Evolutionary conservation across 257 asterid species (phyloP), one percentile per base, ranked within the genome.

Genomic region (Nemophila menziesii): DNA sequence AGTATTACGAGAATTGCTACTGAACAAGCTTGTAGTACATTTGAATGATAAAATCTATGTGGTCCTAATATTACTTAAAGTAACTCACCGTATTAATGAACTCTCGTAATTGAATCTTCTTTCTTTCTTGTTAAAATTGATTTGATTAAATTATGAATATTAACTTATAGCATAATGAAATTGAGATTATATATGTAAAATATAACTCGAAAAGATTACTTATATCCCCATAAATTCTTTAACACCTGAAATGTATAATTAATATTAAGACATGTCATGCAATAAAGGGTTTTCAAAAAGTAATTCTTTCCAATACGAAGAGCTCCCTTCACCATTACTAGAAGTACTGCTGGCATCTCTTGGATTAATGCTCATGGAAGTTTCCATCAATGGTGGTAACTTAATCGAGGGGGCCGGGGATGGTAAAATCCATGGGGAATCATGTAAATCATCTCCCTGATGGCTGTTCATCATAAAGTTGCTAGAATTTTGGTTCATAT

Each of bases 331-430:
- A 7, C 15, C 58, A 8, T 41, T 39, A 46, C 66, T 52, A 4
- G 65, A 46, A 41, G 56, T 34, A 42, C 66, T 62, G 56, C 65
- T 61, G 7, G 57, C 52, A 12, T 66, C 64, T 23, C 60, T 68
- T 5, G 26, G 10, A 13, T 52, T 62, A n/a, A n/a, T n/a, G 42
- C 58, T 57, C 4, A 39, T 24, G 0, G 61, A 62, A 17, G 53
- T 27, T n/a, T 62, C 70, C 0, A 43, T 44, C 16, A 67, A 46
- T 1, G 53, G 66, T 20, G 67, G 67, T 4, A 65, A 67, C 52
- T 69, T 55, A 12, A 80, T 62, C 18, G 61, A 52, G 10, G 64
- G 47, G 6, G 70, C 41, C 6, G 65, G 29, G 18, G 60, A 51
- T 16, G 51, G 55, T 20, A 46, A 55, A 56, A 18, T 51, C 74